Evolutionary conservation across 768 basidiomycete species (phyloP).

Genomic region (Collybia nuda): DNA sequence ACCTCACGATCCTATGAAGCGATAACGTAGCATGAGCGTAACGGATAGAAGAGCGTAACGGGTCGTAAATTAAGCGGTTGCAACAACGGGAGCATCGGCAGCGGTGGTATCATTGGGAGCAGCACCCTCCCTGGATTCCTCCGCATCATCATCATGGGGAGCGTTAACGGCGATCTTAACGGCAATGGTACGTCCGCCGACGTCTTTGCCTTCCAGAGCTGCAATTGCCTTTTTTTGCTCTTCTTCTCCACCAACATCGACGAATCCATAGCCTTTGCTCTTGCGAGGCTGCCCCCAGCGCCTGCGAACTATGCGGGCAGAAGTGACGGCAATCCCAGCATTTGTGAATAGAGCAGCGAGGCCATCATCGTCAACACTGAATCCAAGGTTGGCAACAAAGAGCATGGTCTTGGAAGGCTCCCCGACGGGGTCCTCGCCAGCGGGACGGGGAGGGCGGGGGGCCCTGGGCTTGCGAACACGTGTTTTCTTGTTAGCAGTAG

Average conservation of each 20-base stretch:
- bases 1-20: constrained; percentile 26
- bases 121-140: constrained; percentile 30
- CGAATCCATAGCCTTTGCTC: constrained; percentile 98
- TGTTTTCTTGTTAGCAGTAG: constrained; percentile 44
- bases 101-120: constrained; percentile 21
- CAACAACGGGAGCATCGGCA: constrained; percentile 18
- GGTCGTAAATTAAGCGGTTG: constrained; percentile 23
- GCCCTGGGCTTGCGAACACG: constrained; percentile 58
- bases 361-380: constrained; percentile 84
- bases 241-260: constrained; percentile 87
- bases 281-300: constrained; percentile 82
- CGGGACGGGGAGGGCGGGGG: constrained; percentile 63
- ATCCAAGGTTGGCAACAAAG: constrained; percentile 98
- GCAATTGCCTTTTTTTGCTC: constrained; percentile 92
- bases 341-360: constrained; percentile 84
- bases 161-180: constrained; percentile 96
- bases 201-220: constrained; percentile 82
- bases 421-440: constrained; percentile 81
- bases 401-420: constrained; percentile 88
- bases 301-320: constrained; percentile 87
- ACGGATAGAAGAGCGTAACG: constrained; percentile 15
- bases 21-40: constrained; percentile 33
- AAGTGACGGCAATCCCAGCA: constrained; percentile 76
- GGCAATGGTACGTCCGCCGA: constrained; percentile 82
- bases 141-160: constrained; percentile 53